These are phyloP conservation scores for Aspergillus phoenicis DNA, from an alignment of 2,329 filamentous ascomycete genomes.

Conservation along the genomic window DNA sequence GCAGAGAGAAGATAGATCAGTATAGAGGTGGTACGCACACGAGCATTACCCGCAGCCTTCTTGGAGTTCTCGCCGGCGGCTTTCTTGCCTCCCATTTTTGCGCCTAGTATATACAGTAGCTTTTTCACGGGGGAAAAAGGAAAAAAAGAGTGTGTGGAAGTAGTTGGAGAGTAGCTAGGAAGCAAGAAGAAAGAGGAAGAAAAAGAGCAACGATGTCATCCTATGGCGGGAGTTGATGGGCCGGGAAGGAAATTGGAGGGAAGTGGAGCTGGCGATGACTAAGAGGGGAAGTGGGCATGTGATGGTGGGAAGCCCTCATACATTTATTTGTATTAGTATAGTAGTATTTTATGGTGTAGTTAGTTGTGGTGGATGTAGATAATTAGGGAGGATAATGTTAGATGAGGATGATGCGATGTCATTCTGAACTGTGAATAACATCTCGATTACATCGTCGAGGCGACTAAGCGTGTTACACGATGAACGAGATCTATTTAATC, in stretches of 20 bases:
- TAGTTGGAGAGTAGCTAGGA: background rate
- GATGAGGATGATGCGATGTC: too few species aligned
- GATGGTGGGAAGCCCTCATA: background rate
- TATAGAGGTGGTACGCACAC: conserved; percentile 35
- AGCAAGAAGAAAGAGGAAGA: background rate
- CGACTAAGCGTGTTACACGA: too few species aligned
- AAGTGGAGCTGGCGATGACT: background rate
- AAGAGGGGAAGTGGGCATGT: background rate
- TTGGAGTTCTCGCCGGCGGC: conserved; percentile 73
- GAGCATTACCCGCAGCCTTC: conserved; percentile 83
- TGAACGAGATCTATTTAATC: too few species aligned
- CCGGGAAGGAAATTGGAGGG: background rate
- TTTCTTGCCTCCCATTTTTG: conserved; percentile 72
- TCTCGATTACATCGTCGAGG: too few species aligned
- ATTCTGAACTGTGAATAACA: too few species aligned
- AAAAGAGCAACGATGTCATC: background rate
- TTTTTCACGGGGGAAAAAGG: background rate
- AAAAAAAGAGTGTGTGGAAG: background rate
- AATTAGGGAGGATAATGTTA: too few species aligned
- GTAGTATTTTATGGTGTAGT: too few species aligned
- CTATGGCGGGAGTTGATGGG: conserved; percentile 8
- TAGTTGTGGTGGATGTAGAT: too few species aligned
- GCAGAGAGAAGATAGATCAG: background rate
- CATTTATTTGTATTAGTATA: background rate
- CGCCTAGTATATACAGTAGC: background rate